Evolutionary conservation across 495 filamentous ascomycete species (phyloP).

Genomic region (Xylaria castorea): DNA sequence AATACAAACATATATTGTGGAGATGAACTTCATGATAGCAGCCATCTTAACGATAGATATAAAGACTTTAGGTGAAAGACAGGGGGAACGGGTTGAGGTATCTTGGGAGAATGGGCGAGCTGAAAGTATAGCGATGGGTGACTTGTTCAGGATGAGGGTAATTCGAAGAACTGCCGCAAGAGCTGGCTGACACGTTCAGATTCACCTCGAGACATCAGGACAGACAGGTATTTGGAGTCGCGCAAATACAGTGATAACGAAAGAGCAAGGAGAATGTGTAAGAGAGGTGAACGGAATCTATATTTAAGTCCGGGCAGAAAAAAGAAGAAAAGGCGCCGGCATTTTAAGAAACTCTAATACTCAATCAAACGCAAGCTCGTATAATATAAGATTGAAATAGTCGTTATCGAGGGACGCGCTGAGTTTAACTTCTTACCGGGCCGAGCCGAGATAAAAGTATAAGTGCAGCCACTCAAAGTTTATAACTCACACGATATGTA

Average conservation of each 20-base stretch:
- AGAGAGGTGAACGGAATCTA: neutral
- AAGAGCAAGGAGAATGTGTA: neutral
- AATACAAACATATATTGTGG: neutral
- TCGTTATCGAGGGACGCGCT: conserved; percentile 2
- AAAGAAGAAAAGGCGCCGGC: neutral
- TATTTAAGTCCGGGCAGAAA: neutral
- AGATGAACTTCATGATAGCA: neutral
- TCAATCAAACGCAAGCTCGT: neutral
- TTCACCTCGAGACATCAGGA: neutral
- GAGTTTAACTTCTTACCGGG: neutral
- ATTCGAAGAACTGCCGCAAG: neutral
- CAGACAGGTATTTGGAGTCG: neutral
- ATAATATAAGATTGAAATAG: neutral
- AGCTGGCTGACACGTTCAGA: neutral
- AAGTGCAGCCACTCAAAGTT: neutral
- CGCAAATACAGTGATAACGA: neutral
- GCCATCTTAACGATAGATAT: conserved; percentile 1
- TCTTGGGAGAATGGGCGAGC: neutral
- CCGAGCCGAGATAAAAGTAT: neutral
- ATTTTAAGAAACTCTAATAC: neutral
- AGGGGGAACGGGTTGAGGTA: no score
- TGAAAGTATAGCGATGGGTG: neutral
- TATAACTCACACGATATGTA: neutral
- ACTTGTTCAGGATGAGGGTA: neutral
- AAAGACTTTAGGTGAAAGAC: neutral